Conservation (phyloP, 2,329 filamentous ascomycete genomes). For the Neonectria hederae region DNA sequence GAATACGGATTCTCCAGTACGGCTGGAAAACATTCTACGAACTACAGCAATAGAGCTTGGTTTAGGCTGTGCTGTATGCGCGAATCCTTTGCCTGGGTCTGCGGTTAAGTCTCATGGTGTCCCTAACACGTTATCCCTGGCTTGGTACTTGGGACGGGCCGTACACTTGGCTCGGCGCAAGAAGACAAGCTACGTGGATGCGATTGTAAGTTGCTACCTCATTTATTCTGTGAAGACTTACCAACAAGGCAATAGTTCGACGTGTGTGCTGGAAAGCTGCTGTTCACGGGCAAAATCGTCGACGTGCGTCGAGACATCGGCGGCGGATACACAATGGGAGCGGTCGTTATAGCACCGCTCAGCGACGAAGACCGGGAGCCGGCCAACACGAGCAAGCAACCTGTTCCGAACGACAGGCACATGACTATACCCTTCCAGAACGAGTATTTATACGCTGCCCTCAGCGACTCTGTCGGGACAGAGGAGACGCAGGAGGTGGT, state of each 20-base stretch:
- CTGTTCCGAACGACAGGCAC: conserved; percentile 36
- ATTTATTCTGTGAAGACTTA: rapidly evolving
- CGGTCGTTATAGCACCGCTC: conserved; percentile 47
- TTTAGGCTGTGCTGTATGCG: conserved; percentile 49
- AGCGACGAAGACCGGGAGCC: conserved; percentile 44
- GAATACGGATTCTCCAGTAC: conserved; percentile 47
- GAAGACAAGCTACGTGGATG: conserved; percentile 39
- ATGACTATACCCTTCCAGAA: conserved; percentile 55
- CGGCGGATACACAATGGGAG: conserved; percentile 54
- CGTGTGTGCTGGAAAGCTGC: conserved; percentile 46
- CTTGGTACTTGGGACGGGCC: conserved; percentile 66
- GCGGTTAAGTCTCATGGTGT: conserved; percentile 47
- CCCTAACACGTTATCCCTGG: conserved; percentile 58
- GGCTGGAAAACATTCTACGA: conserved; percentile 49
- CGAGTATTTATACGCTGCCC: conserved; percentile 52
- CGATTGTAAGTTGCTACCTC: conserved; percentile 29
- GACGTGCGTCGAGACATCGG: conserved; percentile 51
- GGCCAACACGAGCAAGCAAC: conserved; percentile 25
- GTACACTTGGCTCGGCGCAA: conserved; percentile 36
- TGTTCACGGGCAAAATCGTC: conserved; percentile 53
- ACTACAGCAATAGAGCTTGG: conserved; percentile 51
- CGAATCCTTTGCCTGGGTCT: conserved; percentile 46
- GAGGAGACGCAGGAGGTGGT: conserved; percentile 44
- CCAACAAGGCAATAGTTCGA: conserved; percentile 31
- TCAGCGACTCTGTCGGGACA: conserved; percentile 44